A percentile compares a stretch with the other conserved stretches of the same genome.
phyloP scores from a whole-genome alignment of 1,284 basidiomycete species.

The Coniophora puteana region DNA sequence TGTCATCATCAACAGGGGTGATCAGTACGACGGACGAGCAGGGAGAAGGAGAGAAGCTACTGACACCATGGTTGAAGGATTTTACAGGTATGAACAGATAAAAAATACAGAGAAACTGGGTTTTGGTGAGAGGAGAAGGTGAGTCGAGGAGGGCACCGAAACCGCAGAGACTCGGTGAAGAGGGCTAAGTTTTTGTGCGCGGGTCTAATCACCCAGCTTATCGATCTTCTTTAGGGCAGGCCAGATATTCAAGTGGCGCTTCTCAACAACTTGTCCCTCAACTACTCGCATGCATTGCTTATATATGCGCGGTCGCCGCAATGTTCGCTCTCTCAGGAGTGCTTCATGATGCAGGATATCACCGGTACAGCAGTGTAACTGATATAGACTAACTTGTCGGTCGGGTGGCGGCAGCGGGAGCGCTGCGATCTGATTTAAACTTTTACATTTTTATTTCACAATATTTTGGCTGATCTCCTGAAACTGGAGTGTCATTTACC shows the following conservation, averaged over 20 bases:
- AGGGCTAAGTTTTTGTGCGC: slow-evolving; percentile 12
- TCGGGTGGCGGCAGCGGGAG: no score
- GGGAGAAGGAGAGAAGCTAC: slow-evolving; percentile 30
- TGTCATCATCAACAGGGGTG: slow-evolving; percentile 31
- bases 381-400: no score
- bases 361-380: no score
- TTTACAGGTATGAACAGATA: slow-evolving; percentile 35
- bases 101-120: slow-evolving; percentile 16
- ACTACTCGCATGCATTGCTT: slow-evolving; percentile 17
- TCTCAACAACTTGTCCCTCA: slow-evolving; percentile 5
- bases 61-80: slow-evolving; percentile 71
- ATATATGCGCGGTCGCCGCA: no score
- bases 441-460: no score
- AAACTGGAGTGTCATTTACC: no score
- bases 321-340: no score
- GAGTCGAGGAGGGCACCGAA: slow-evolving; percentile 12
- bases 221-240: slow-evolving; percentile 33
- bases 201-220: slow-evolving; percentile 15
- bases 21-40: slow-evolving; percentile 29
- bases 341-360: no score
- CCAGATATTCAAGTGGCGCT: slow-evolving; percentile 8
- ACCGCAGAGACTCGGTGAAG: slow-evolving; percentile 13
- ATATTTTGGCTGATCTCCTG: no score
- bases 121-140: slow-evolving; percentile 14
- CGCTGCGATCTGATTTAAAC: no score